Base-by-base conservation (phyloP, 2,329 filamentous ascomycete species). In the Phaeophleospora eucalypticola region DNA sequence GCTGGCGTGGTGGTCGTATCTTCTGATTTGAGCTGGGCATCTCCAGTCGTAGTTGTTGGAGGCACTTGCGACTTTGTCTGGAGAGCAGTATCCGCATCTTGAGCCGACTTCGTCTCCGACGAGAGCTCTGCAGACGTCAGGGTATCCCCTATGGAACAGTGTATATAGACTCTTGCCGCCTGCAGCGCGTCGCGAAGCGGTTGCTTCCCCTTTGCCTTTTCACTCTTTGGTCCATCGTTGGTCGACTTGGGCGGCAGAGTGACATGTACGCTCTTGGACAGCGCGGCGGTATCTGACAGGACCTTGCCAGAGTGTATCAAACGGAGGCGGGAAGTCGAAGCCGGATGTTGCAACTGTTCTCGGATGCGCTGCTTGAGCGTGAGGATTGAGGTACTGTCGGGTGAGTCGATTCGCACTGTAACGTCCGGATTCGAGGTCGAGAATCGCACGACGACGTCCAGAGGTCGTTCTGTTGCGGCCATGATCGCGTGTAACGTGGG, bases 241-340 rank as follows among this genome's bases (percentile, higher is more conserved):
- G 63, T 61, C 12, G 64, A 61, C 41, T 60, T 73, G 54, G 53
- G 77, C 0, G 80, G 79, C 0, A 80, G 76, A 0, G 81, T 77
- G 1, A 85, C 70, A 49, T 80, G 82, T 38, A 97, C 75, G 1
- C 84, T 85, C 29, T 77, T 70, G 48, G 80, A 76, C 19, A 98
- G 75, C 4, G 86, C 78, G 8, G 80, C 77, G 29, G 75, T 71
- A 66, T 96, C 90, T 56, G 84, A 78, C 41, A 97, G 82, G 49
- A 95, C 85, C 63, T 87, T 89, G 52, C 93, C 93, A 41, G 87
- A 81, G 67, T 95, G 83, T 65, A 97, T 96, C 54, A 98, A 82
- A 49, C 91, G 88, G 24, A 97, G 80, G 29, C 89, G 85, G 52
- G 81, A 82, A 35, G 79, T 74, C 12, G 82, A 79, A 53, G 83